A percentile compares a stretch with the other conserved stretches of the same genome.
These are phyloP conservation scores for Lycium ferocissimum DNA, from an alignment of 257 asterid genomes.

Conservation along the genomic window DNA sequence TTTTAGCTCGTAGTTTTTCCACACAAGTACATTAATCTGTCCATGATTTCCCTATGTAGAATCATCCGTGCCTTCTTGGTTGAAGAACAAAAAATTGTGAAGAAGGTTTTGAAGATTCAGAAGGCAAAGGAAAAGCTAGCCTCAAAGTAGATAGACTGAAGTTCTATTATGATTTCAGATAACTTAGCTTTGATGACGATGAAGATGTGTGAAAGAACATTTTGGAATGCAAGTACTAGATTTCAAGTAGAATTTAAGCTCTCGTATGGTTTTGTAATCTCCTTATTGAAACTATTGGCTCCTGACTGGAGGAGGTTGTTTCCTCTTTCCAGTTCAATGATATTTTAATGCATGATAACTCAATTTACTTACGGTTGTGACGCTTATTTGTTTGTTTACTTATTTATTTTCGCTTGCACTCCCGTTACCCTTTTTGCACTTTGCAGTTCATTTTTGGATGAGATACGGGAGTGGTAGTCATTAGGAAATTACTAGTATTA, in stretches of 20 bases:
- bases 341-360: neutral
- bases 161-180: neutral
- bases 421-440: too few relatives aligned
- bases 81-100: slow-evolving; percentile 77
- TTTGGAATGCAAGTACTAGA: neutral
- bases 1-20: neutral
- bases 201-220: slow-evolving; percentile 31
- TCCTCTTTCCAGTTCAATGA: neutral
- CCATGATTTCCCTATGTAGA: slow-evolving; percentile 37
- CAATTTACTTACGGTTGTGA: neutral
- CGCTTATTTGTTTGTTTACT: too few relatives aligned
- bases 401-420: too few relatives aligned
- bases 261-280: neutral
- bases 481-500: neutral
- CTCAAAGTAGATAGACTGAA: slow-evolving; percentile 34
- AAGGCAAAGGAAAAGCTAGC: slow-evolving; percentile 65
- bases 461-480: neutral
- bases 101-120: slow-evolving; percentile 76
- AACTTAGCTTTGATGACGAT: slow-evolving; percentile 45
- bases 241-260: neutral
- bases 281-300: neutral
- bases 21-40: neutral
- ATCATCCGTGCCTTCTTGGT: slow-evolving; percentile 77
- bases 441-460: neutral
- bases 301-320: neutral